Percentiles rank a stretch among this genome's conserved stretches.
Conservation (phyloP, 148 eudicot genomes). For the Polygonum aviculare region DNA sequence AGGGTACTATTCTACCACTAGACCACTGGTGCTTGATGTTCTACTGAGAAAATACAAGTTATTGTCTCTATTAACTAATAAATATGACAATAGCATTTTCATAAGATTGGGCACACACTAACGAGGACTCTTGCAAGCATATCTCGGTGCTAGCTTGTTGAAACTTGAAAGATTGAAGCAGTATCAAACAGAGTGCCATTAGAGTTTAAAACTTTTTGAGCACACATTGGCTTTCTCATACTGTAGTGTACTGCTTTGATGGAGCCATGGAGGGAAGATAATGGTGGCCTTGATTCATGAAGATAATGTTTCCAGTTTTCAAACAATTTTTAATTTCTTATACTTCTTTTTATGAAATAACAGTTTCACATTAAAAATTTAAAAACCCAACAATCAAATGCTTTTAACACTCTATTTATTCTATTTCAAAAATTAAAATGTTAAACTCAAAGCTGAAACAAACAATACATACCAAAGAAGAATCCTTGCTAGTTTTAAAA, state of each 20-base stretch:
- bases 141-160: background rate
- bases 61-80: background rate
- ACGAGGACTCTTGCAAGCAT: background rate
- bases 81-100: no score
- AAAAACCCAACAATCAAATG: background rate
- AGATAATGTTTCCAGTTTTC: background rate
- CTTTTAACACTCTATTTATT: no score
- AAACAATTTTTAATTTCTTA: no score
- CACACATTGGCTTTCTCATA: background rate
- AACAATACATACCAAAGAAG: background rate
- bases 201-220: no score
- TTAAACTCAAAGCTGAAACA: background rate
- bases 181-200: no score
- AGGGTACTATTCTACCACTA: conserved; percentile 70
- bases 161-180: no score
- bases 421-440: no score
- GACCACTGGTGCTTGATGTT: conserved; percentile 17
- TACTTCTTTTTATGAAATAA: background rate
- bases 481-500: background rate
- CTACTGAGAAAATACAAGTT: rapidly evolving
- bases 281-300: background rate
- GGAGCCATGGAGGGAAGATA: background rate
- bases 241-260: background rate
- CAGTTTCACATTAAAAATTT: background rate
- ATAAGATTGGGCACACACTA: no score